Evolutionary conservation across 208 protist species (phyloP).

Genomic region (Trichomonas gallinae): DNA sequence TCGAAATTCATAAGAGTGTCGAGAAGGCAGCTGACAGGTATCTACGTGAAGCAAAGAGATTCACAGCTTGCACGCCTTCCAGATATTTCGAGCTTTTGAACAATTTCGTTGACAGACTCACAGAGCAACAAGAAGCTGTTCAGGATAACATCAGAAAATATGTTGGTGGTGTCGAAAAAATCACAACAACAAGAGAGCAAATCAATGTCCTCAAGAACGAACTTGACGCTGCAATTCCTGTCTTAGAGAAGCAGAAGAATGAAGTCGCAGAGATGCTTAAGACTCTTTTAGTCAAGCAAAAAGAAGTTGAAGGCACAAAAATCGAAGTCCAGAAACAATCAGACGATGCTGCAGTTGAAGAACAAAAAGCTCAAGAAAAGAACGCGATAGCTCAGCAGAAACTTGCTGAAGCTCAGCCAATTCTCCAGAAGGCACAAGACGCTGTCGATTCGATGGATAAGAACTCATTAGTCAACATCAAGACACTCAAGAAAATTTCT

Average conservation of each 20-base stretch:
- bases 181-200: no score
- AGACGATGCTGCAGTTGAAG: background rate
- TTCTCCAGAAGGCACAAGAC: conserved; percentile 24
- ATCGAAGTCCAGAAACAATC: background rate
- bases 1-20: conserved; percentile 51
- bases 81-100: conserved; percentile 63
- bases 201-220: no score
- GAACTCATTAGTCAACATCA: background rate
- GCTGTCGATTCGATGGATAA: conserved; percentile 10
- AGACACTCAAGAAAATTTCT: background rate
- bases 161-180: conserved; percentile 47
- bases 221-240: no score
- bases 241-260: background rate
- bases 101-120: conserved; percentile 53
- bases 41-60: conserved; percentile 49
- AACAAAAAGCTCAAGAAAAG: conserved; percentile 23
- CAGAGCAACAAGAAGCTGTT: conserved; percentile 48
- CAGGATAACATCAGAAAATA: conserved; percentile 41
- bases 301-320: background rate
- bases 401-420: conserved; percentile 27
- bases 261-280: background rate
- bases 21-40: conserved; percentile 46
- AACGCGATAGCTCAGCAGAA: conserved; percentile 36
- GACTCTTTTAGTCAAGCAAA: conserved; percentile 21
- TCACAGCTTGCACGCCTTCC: conserved; percentile 61